Evolutionary conservation across 2,329 filamentous ascomycete genomes (phyloP), one percentile per base, ranked within the genome.

Genomic region (Cytospora schulzeri): DNA sequence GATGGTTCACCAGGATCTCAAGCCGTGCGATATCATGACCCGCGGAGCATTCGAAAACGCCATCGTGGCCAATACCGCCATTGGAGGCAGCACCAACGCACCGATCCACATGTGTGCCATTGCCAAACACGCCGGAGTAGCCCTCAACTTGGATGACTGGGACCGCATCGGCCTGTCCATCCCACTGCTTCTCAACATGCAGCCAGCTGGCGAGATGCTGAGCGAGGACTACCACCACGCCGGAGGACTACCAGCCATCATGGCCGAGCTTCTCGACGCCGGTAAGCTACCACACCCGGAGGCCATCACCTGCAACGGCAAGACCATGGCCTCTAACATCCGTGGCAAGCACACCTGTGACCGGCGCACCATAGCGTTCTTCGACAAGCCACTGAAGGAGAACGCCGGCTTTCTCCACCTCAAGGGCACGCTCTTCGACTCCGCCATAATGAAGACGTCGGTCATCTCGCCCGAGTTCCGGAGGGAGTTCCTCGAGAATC

Each of bases 31-130:
- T 64, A 81, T 85, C 69, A 79, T 85, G 79, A 85, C 83, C 0
- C 76, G 81, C 4, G 72, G 80, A 63, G 82, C 83, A 0, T 85
- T 86, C 63, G 83, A 85, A 72, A 86, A 85, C 65, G 82, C 81
- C 8, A 83, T 86, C 31, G 80, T 81, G 7, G 78, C 77, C 51
- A 85, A 84, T 66, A 82, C 81, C 1, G 83, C 83, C 24, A 83
- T 85, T 60, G 83, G 83, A 29, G 83, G 83, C 17, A 83, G 80
- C 67, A 85, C 83, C 4, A 86, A 86, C 66, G 83, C 83, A 0
- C 82, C 83, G 0, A 84, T 86, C 57, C 83, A 85, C 69, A 73
- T 85, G 56, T 81, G 80, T 48, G 83, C 83, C 12, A 78, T 85
- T 26, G 83, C 83, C 2, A 81, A 80, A 65, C 83, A 85, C 60